Conservation (phyloP, 2,329 filamentous ascomycete genomes). For the Diaporthe velutina region DNA sequence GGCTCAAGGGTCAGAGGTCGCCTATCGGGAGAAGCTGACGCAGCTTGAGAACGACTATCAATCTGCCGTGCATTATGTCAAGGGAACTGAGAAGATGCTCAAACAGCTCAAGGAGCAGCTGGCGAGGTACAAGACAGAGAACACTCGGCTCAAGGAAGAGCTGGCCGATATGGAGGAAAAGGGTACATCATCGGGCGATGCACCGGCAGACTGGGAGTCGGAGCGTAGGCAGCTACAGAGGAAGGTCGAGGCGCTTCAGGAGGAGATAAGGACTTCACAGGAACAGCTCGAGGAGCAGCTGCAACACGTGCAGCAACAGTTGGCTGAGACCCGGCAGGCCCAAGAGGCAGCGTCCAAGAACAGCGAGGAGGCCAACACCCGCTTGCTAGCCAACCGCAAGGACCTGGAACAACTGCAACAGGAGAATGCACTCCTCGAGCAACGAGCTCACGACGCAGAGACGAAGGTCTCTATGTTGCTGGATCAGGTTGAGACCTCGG, state of each 20-base stretch:
- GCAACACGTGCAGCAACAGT: constrained; percentile 74
- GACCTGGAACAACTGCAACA: constrained; percentile 86
- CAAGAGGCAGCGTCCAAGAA: constrained; percentile 74
- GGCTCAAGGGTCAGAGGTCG: constrained; percentile 86
- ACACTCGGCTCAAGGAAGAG: constrained; percentile 84
- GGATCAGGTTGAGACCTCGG: constrained; percentile 93
- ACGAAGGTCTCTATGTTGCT: constrained; percentile 92
- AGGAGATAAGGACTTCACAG: constrained; percentile 75
- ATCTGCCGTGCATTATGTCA: constrained; percentile 97
- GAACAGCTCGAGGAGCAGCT: constrained; percentile 80
- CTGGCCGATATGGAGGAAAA: constrained; percentile 74
- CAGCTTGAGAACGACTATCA: constrained; percentile 98
- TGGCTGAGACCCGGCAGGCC: constrained; percentile 74
- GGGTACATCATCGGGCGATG: constrained; percentile 54
- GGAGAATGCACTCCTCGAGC: constrained; percentile 85
- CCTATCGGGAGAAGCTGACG: constrained; percentile 92
- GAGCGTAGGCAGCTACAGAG: constrained; percentile 77
- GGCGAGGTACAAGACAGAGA: constrained; percentile 90
- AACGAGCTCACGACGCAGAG: constrained; percentile 89
- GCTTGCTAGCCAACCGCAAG: constrained; percentile 70
- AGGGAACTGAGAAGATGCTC: constrained; percentile 99
- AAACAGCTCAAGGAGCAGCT: constrained; percentile 98
- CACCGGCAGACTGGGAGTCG: constrained; percentile 76
- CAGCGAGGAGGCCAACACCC: constrained; percentile 65
- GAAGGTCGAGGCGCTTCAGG: constrained; percentile 78